Base-by-base conservation (phyloP, 2,329 filamentous ascomycete species). In the Paramyrothecium sp. region DNA sequence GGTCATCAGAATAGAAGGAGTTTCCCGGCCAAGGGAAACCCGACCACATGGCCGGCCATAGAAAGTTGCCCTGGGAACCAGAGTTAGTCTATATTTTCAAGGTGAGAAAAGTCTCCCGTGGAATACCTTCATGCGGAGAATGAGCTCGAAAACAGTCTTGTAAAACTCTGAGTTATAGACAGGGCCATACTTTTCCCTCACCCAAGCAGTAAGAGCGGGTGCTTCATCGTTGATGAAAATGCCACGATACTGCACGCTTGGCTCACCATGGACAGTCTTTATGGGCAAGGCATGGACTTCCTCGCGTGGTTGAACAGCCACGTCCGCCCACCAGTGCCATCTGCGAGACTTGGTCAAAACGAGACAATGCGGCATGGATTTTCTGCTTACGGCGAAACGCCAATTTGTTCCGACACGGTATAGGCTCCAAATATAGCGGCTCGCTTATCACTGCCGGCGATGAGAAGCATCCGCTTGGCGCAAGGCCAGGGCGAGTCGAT, bases 41-140 rank as follows among this genome's bases (percentile, higher is more conserved):
- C n/a, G 80, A 81, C 89, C 88, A 91, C 71, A 84, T 79, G 2
- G 87, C 82, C 1, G 89, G 89, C 89, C 89, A 91, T 54, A 91
- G 75, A 66, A 90, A 91, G 70, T 91, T 91, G 26, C 47, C 47
- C 47, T 50, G 21, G n/a, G 13, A 12, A 20, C 21, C 13, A 22
- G 26, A 5, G 26, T 30, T 10, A 30, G 21, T 50, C 19, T 16
- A 22, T 22, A 22, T 22, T 3, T 10, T 50, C n/a, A 16, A 3
- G 7, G 19, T 22, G 3, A 22, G 7, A 7, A 50, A 7, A 4
- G 21, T 20, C 7, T 16, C n/a, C 5, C 7, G 21, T 22, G 21
- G 7, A 30, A 7, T 50, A 87, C 89, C 54, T 83, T 81, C 48
- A 89, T 77, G 13, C 89, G 81, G 12, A 91, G 81, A 5, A 91